These are phyloP conservation scores for Coffea canephora DNA, from an alignment of 257 asterid genomes.

Conservation along the genomic window DNA sequence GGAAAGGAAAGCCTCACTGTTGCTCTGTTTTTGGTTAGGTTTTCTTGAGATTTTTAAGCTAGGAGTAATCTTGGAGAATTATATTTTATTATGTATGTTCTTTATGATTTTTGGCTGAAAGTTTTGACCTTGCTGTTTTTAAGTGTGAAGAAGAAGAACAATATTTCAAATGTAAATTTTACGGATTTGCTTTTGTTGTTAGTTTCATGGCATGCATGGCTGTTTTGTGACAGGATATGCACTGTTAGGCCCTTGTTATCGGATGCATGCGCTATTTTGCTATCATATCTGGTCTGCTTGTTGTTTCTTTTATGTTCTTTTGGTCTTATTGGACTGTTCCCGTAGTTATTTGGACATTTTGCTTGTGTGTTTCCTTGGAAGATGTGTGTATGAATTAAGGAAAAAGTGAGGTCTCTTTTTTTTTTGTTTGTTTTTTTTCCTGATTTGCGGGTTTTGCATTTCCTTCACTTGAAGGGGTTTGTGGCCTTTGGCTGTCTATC, in stretches of 20 bases:
- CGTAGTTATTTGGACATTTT: neutral
- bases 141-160: neutral
- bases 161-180: neutral
- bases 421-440: no score
- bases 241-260: neutral
- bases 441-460: neutral
- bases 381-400: neutral
- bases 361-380: neutral
- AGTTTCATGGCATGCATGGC: constrained; percentile 18
- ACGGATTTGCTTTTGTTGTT: neutral
- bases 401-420: neutral
- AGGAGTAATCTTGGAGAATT: neutral
- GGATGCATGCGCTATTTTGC: neutral
- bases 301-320: neutral
- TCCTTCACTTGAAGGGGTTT: neutral
- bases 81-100: neutral
- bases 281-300: neutral
- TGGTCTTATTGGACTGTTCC: neutral
- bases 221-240: neutral
- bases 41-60: neutral
- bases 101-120: neutral
- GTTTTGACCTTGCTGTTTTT: neutral
- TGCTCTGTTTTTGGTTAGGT: neutral
- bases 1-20: neutral
- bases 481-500: neutral